phyloP scores from a whole-genome alignment of 176 grass and related monocot genomes.

The Zizania latifolia region DNA sequence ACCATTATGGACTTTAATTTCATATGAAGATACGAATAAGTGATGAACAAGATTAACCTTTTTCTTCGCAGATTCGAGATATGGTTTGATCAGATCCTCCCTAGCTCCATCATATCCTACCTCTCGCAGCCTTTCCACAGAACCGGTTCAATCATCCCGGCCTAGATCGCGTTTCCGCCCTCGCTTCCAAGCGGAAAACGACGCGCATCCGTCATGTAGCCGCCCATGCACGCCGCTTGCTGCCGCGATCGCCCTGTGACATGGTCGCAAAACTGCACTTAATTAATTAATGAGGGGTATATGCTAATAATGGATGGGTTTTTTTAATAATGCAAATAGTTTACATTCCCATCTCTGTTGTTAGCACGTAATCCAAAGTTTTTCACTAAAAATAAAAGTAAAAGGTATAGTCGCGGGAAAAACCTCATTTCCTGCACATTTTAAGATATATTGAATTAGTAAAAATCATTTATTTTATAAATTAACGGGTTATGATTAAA shows the following conservation, averaged over 20 bases:
- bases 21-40: no score
- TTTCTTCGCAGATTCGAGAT: conserved; percentile 27
- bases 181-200: conserved; percentile 4
- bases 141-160: conserved; percentile 15
- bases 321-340: no score
- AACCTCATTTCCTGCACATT: no score
- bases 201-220: conserved; percentile 6
- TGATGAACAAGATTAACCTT: not conserved
- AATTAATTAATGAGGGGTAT: not conserved
- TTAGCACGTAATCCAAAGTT: no score
- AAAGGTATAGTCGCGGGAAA: no score
- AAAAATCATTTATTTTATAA: no score
- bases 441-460: no score
- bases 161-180: not conserved
- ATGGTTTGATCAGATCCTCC: conserved; percentile 11
- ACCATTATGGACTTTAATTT: no score
- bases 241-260: not conserved
- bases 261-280: not conserved
- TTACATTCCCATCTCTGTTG: no score
- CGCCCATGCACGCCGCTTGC: conserved; percentile 1
- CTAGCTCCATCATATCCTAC: conserved; percentile 4
- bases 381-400: no score
- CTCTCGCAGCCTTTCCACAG: not conserved
- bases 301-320: not conserved
- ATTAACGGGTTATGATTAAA: no score